Percentiles rank a stretch among this genome's conserved stretches.
Evolutionary conservation across 306 rosid genomes (phyloP).

Genomic region (Rosa lucieae): DNA sequence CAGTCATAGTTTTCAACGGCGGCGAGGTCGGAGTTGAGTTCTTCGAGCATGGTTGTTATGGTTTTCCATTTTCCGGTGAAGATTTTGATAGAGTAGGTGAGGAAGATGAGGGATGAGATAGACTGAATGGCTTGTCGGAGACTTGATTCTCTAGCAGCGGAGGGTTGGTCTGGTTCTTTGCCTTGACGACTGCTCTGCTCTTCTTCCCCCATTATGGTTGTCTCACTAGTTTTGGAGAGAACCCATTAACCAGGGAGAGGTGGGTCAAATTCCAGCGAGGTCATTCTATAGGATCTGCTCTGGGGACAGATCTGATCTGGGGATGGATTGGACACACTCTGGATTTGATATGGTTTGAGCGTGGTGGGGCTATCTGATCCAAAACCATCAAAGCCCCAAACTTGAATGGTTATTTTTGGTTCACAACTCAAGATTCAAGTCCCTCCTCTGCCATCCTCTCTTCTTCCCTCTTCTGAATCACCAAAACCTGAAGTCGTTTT

Average conservation of each 20-base stretch:
- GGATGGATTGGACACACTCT: no score
- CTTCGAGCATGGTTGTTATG: conserved; percentile 63
- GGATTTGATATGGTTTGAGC: no score
- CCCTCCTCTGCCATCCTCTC: no score
- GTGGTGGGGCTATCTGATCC: no score
- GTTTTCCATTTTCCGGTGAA: conserved; percentile 73
- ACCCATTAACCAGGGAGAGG: conserved; percentile 33
- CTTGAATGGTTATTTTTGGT: no score
- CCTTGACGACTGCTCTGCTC: not conserved
- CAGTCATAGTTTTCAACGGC: conserved; percentile 61
- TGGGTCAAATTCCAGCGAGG: conserved; percentile 25
- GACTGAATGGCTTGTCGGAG: conserved; percentile 44
- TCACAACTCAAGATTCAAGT: no score
- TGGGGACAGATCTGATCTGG: no score
- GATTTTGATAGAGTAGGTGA: conserved; percentile 34
- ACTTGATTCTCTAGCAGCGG: conserved; percentile 16
- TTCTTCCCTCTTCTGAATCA: no score
- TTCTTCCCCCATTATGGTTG: conserved; percentile 46
- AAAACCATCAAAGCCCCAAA: no score
- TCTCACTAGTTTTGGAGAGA: not conserved
- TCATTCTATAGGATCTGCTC: not conserved
- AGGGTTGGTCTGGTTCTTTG: conserved; percentile 27
- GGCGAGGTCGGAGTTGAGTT: conserved; percentile 51
- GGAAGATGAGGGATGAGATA: conserved; percentile 45
- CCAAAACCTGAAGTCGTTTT: no score